Evolutionary conservation across 495 filamentous ascomycete species (phyloP), one percentile per base, ranked within the genome.

Genomic region (Tricharina praecox): DNA sequence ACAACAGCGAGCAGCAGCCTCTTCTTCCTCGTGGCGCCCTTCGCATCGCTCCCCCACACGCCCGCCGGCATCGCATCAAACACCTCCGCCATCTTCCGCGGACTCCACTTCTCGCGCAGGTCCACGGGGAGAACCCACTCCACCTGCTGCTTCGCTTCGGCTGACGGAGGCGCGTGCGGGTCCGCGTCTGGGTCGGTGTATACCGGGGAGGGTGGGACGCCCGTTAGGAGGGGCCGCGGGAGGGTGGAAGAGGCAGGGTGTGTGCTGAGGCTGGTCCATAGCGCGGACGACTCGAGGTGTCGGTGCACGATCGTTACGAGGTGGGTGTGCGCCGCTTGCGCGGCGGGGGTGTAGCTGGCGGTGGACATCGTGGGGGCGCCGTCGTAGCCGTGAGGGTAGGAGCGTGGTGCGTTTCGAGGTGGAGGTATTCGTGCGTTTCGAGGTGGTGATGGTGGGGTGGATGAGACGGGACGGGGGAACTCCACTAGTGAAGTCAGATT

Each of bases 81-180:
- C 3, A 94, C 75, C 18, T 71, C 70, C 15, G 81, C 81, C 62
- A 93, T 79, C 47, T 73, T 70, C 35, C 69, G 67, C 55, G 93
- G 62, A 48, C 74, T 85, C 84, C 83, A 93, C 46, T 79, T 76
- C 66, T 96, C 88, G 15, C 74, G 70, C 36, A 94, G 66, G 33
- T 81, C 76, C 19, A 77, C 76, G 1, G 92, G 85, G n/a, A 96
- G 64, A 3, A 96, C 81, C 76, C 87, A 95, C 59, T 93, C 79
- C 41, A 50, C 24, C 23, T 60, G 49, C 37, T 23, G 33, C 3
- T 35, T 41, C 20, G 49, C 46, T 24, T 4, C 33, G 18, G 10
- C 28, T 3, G 43, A 10, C 13, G 13, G 33, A 23, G 43, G 47
- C 3, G 42, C 33, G 7, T 42, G 34, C n/a, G 23, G 45, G 15